Base-by-base conservation (phyloP, 2,329 filamentous ascomycete genomes). In the Paecilomyces niveus region DNA sequence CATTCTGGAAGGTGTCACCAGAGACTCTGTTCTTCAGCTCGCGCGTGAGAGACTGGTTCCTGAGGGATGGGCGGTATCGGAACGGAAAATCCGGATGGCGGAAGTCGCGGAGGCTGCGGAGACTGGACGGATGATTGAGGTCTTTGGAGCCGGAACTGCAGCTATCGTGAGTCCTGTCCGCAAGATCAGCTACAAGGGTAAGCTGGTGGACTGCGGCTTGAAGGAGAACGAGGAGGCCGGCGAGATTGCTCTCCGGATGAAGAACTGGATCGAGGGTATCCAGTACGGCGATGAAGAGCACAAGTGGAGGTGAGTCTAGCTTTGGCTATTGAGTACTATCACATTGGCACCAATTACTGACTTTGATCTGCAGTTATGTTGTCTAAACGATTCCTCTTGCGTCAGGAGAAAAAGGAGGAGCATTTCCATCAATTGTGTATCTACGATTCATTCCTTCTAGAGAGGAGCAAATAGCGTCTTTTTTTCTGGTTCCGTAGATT, bases 241-340 rank as follows among this genome's bases (percentile, higher is more conserved):
- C 51, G 88, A 92, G 70, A 82, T 97, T 68, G 89, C 94, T 9
- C 78, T 85, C 68, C 85, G 84, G 75, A 92, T 99, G 88, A 96
- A 96, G 85, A 85, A 88, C 68, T 99, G 94, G 94, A 97, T 99
- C 62, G 92, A 96, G 80, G 88, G 80, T 29, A 92, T 95, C 66
- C 93, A 97, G 79, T 97, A 97, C 72, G 94, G 94, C 63, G 92
- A 97, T 64, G 89, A 93, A 76, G 85, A 90, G 72, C 91, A 97
- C 74, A 83, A 87, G 64, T 99, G 94, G 94, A 97, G 92, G 81
- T 87, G 86, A 74, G 78, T 70, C 50, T 8, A 50, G 54, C 13
- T 13, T 13, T 18, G 9, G 18, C 53, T 18, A 21, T 24, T n/a
- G 21, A 3, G 3, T 33, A 32, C 13, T 3, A 11, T n/a, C 15